Percentiles rank a stretch among this genome's conserved stretches.
These are phyloP conservation scores for Beauveria australis DNA, from an alignment of 2,329 filamentous ascomycete genomes.

Conservation along the genomic window DNA sequence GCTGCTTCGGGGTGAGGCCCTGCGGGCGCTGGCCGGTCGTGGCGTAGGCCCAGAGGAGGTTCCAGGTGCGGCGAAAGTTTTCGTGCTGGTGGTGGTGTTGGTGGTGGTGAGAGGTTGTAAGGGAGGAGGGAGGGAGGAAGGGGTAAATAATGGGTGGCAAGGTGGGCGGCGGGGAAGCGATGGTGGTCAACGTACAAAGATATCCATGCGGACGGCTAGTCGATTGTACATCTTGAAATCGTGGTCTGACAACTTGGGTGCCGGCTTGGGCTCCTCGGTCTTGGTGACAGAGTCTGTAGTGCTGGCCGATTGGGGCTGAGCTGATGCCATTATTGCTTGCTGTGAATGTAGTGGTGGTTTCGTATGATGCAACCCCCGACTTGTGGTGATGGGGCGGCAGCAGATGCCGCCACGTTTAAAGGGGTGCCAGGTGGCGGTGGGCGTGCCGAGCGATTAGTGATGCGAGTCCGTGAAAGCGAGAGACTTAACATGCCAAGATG, in stretches of 20 bases:
- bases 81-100: constrained; percentile 46
- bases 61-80: constrained; percentile 70
- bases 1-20: constrained; percentile 58
- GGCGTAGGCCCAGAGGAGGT: constrained; percentile 59
- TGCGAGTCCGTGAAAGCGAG: not conserved
- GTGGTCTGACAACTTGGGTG: constrained; percentile 50
- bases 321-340: not conserved
- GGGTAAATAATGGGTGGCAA: too few species aligned
- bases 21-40: constrained; percentile 48
- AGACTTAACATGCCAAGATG: not conserved
- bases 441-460: not conserved
- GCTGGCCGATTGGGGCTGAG: not conserved
- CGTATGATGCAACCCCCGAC: not conserved
- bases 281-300: not conserved
- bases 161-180: not conserved
- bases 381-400: not conserved
- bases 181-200: constrained; percentile 46
- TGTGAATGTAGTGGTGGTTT: not conserved
- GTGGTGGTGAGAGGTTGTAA: not conserved
- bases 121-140: too few species aligned
- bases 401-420: not conserved
- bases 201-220: constrained; percentile 68
- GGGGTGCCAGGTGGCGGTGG: not conserved
- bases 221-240: constrained; percentile 66
- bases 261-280: constrained; percentile 29